Evolutionary conservation across 441 rosid genomes (phyloP).

Genomic region (Corymbia citriodora): DNA sequence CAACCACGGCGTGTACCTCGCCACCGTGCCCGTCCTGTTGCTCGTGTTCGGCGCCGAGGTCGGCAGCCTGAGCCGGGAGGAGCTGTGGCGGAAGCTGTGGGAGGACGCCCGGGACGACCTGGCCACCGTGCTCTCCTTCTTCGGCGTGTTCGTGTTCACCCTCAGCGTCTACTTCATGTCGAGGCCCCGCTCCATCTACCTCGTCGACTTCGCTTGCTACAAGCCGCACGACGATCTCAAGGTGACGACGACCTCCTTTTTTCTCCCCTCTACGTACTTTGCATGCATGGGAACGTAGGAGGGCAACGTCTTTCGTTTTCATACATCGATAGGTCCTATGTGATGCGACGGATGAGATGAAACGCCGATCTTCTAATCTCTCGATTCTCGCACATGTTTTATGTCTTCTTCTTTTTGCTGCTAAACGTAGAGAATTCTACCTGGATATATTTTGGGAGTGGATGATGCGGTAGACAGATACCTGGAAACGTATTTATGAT

Average conservation of each 20-base stretch:
- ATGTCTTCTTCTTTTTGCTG: too few relatives aligned
- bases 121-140: constrained; percentile 55
- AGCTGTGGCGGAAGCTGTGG: constrained; percentile 76
- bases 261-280: too few relatives aligned
- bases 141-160: constrained; percentile 62
- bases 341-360: neutral
- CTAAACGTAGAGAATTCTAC: too few relatives aligned
- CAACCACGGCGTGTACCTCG: constrained; percentile 81
- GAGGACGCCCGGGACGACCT: constrained; percentile 65
- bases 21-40: constrained; percentile 70
- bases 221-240: constrained; percentile 78
- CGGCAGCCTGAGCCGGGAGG: constrained; percentile 72
- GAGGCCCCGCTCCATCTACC: constrained; percentile 75
- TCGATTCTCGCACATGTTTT: neutral
- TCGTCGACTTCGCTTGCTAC: constrained; percentile 75
- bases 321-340: neutral
- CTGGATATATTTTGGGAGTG: neutral
- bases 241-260: constrained; percentile 23
- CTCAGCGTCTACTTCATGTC: constrained; percentile 72
- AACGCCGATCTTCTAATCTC: neutral
- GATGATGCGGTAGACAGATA: neutral
- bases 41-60: constrained; percentile 81
- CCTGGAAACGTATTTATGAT: neutral
- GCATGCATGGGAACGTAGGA: neutral
- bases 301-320: neutral